These are phyloP conservation scores for Paraphoma chrysanthemicola DNA, from an alignment of 2,329 filamentous ascomycete genomes.

Conservation along the genomic window DNA sequence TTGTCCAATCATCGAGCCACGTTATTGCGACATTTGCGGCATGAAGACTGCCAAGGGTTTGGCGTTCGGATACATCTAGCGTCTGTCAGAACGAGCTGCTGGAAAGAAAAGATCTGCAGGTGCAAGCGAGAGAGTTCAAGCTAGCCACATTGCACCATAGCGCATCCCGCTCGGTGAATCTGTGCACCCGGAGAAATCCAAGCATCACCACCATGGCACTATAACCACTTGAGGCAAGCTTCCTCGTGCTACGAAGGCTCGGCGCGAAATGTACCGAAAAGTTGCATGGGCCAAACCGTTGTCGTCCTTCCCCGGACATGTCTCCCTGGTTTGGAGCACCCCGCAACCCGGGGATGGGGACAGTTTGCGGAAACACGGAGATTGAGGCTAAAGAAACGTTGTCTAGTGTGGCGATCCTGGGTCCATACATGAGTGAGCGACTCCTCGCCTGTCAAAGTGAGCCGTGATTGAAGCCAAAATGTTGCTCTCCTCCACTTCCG, in stretches of 20 bases:
- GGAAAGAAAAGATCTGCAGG: neutral
- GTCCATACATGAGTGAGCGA: neutral
- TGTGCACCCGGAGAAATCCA: neutral
- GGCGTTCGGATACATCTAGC: conserved; percentile 10
- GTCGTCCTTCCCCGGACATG: neutral
- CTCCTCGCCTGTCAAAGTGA: neutral
- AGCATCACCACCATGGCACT: conserved; percentile 1
- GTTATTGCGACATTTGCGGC: conserved; percentile 20
- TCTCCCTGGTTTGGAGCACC: conserved; percentile 10
- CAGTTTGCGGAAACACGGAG: conserved; percentile 34
- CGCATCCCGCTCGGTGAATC: neutral
- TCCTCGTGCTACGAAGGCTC: neutral
- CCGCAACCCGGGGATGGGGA: conserved; percentile 24
- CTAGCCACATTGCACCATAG: neutral
- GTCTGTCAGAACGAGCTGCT: neutral
- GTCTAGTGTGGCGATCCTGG: conserved; percentile 5
- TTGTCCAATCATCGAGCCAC: conserved; percentile 14
- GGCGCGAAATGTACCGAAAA: conserved; percentile 17
- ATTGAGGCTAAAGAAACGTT: conserved; percentile 24
- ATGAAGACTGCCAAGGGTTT: conserved; percentile 14
- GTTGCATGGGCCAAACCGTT: neutral
- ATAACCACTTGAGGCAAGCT: neutral
- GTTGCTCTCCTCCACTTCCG: conserved; percentile 8
- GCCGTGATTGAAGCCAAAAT: conserved; percentile 9
- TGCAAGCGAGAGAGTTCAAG: neutral